Conservation (phyloP, 2,329 filamentous ascomycete species). For the Colletotrichum siamense region DNA sequence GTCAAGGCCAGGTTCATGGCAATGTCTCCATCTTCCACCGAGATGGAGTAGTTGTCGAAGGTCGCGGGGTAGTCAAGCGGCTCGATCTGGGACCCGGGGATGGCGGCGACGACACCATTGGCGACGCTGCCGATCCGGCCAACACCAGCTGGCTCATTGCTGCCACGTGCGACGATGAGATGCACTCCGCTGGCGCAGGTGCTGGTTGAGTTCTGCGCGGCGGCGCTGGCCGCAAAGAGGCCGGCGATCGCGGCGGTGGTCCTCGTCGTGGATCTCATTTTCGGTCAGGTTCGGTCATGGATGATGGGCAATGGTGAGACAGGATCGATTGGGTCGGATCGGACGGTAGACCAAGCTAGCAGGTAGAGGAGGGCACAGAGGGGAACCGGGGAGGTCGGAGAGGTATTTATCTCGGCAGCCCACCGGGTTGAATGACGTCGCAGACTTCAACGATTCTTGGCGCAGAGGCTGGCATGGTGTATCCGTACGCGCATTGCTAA, state of each 20-base stretch:
- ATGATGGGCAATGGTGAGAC: background rate
- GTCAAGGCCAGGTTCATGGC: conserved; percentile 34
- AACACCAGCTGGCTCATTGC: conserved; percentile 36
- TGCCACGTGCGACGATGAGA: conserved; percentile 46
- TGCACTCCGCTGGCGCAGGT: conserved; percentile 41
- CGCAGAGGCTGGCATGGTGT: background rate
- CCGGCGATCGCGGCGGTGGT: conserved; percentile 23
- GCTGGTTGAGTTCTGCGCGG: conserved; percentile 24
- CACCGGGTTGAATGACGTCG: background rate
- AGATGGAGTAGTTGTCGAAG: conserved; percentile 35
- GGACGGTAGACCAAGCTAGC: background rate
- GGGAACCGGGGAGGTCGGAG: background rate
- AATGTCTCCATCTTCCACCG: conserved; percentile 37
- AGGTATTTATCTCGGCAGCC: conserved; percentile 5
- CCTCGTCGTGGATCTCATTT: background rate
- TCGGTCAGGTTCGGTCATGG: background rate
- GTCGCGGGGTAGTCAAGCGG: conserved; percentile 44
- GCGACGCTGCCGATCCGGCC: conserved; percentile 39
- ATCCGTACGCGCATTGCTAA: background rate
- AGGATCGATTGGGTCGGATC: background rate
- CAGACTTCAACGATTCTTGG: background rate
- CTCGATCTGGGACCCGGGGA: conserved; percentile 39
- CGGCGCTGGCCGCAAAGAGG: conserved; percentile 27
- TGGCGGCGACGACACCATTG: conserved; percentile 32
- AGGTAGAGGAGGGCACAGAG: background rate